Evolutionary conservation across 306 rosid species (phyloP).

Genomic region (Cicer judaicum): DNA sequence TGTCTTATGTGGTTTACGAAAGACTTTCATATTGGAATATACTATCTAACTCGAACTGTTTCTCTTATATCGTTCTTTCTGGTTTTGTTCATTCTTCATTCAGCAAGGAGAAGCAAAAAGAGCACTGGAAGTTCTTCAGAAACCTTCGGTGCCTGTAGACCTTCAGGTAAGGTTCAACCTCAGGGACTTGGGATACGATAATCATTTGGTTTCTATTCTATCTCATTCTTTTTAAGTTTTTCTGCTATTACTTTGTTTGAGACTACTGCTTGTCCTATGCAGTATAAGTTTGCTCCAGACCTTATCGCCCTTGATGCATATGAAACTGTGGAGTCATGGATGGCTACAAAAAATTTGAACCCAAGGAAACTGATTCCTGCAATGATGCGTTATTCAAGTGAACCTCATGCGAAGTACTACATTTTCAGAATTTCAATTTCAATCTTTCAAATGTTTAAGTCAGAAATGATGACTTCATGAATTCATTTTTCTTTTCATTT

Average conservation of each 20-base stretch:
- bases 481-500: not conserved
- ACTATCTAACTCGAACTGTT: conserved; percentile 19
- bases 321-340: conserved; percentile 98
- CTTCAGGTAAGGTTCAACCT: conserved; percentile 72
- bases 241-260: conserved; percentile 8
- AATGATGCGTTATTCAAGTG: conserved; percentile 99
- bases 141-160: conserved; percentile 77
- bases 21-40: conserved; percentile 38
- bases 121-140: conserved; percentile 92
- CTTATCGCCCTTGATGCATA: conserved; percentile 96
- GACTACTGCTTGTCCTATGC: conserved; percentile 42
- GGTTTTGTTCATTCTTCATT: conserved; percentile 35
- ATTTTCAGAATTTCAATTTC: conserved; percentile 40
- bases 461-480: conserved; percentile 35
- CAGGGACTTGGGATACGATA: conserved; percentile 14
- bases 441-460: conserved; percentile 35
- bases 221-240: conserved; percentile 7
- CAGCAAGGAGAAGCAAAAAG: conserved; percentile 98
- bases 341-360: conserved; percentile 83
- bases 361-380: conserved; percentile 99
- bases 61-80: conserved; percentile 27
- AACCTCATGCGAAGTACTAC: conserved; percentile 95
- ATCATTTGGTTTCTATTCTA: conserved; percentile 21
- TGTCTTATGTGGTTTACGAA: conserved; percentile 14
- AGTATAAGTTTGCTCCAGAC: conserved; percentile 98